These are phyloP conservation scores for Xerocomellus amylosporus DNA, from an alignment of 768 basidiomycete genomes.

Conservation along the genomic window DNA sequence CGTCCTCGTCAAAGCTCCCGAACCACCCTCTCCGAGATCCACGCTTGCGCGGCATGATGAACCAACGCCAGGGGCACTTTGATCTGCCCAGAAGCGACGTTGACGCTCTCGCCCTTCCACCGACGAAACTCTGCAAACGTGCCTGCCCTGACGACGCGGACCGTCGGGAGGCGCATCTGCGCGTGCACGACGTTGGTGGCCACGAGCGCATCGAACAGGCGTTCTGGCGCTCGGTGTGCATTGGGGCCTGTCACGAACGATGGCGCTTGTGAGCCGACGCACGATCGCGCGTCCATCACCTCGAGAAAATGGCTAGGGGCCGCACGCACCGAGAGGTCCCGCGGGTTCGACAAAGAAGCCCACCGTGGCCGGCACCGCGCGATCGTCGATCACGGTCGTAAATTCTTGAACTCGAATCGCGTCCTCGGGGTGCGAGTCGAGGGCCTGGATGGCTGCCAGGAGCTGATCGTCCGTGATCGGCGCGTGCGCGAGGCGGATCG, in stretches of 20 bases:
- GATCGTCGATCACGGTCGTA: slow-evolving; percentile 15
- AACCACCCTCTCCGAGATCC: slow-evolving; percentile 18
- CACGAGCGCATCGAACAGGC: slow-evolving; percentile 11
- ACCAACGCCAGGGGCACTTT: slow-evolving; percentile 15
- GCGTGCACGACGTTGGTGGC: not conserved
- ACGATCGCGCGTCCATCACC: not conserved
- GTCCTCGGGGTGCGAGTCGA: not conserved
- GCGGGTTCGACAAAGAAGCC: slow-evolving; percentile 18
- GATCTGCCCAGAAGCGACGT: slow-evolving; percentile 4
- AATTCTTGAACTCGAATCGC: slow-evolving; percentile 13
- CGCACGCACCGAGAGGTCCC: slow-evolving; percentile 9
- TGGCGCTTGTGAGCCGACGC: not conserved
- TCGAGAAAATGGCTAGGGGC: too few species aligned
- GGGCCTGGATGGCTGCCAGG: not conserved
- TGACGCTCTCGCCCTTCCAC: slow-evolving; percentile 6
- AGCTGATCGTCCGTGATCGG: slow-evolving; percentile 14
- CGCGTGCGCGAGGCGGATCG: slow-evolving; percentile 3
- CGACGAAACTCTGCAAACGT: slow-evolving; percentile 19
- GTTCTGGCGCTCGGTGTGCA: not conserved
- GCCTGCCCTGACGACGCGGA: slow-evolving; percentile 20
- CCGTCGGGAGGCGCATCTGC: slow-evolving; percentile 13
- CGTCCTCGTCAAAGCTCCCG: slow-evolving; percentile 8
- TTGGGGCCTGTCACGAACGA: slow-evolving; percentile 3
- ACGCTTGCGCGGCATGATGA: slow-evolving; percentile 5
- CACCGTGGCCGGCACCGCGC: not conserved